Base-by-base conservation (phyloP, 2,329 filamentous ascomycete genomes). In the Phaeosphaeriaceae sp. region DNA sequence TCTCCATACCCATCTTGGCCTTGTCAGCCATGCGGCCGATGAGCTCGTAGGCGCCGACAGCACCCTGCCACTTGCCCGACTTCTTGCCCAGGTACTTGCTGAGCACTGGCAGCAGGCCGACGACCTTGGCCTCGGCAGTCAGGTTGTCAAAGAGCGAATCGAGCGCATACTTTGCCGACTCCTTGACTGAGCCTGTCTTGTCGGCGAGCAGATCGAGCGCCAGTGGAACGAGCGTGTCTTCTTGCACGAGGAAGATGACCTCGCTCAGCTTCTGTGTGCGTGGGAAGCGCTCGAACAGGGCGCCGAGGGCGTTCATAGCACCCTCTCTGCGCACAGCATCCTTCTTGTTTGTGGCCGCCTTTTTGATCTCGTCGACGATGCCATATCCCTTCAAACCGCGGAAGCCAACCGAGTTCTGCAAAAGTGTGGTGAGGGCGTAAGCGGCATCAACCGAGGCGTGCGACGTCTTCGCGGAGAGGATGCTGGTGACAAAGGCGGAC, bases 51-150 rank as follows among this genome's bases (percentile, higher is more conserved):
- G 92, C 95, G 60, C 91, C 94, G 54, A 97, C 92, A 17, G 92
- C 92, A 60, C 95, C 95, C 81, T 99, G 95, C 95, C 95, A 99
- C 81, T 99, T 99, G 66, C 92, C 94, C 17, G 93, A 91, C 73
- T 88, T 88, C 81, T 93, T 96, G 74, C 84, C 84, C 28, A 99
- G 84, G 77, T 98, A 98, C 53, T 85, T 80, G 62, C 84, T 80
- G 43, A 99, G 82, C 17, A 88, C 85, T 2, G 95, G 93, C 52
- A 99, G 83, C 44, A 99, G 85, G 21, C 91, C 94, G 63, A 88
- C 86, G 53, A 97, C 90, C 72, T 97, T 87, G 51, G 92, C 89
- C 82, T 98, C 95, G 56, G 93, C 82, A 74, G 87, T 89, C 63
- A 99, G 82, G 74, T 90, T 88, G 66, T 85, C 84, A 78, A 97